Base-by-base conservation (phyloP, 2,329 filamentous ascomycete genomes). In the Pyrenochaeta sp. region DNA sequence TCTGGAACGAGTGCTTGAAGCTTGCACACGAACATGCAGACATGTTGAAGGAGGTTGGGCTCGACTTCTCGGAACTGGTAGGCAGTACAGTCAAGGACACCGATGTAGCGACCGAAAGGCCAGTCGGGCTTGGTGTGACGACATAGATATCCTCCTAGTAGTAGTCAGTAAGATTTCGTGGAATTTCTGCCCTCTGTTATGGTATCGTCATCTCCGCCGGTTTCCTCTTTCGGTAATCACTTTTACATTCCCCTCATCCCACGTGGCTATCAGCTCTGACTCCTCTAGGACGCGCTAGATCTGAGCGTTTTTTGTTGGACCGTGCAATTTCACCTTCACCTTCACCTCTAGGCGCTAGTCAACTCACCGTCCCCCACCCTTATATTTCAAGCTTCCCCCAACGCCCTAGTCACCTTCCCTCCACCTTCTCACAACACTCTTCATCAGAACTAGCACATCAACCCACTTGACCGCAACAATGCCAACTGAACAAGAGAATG, bases 1-100 rank as follows among this genome's bases (percentile, higher is more conserved):
- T 89, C 1, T 96, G 90, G 89, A 82, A 81, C 39, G 82, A 89
- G 62, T 97, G 94, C 72, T 85, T 96, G 76, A 83, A 87, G 29
- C 82, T 88, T 55, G 90, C 93, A 4, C 87, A 84, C 67, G 84
- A 87, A 39, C 92, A 97, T 72, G 90, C 90, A 0, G 80, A 78
- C 45, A 85, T 94, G 77, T 75, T 99, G 45, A 81, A 82, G 5
- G 89, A 95, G 48, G 92, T 96, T 15, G 92, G 92, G 0, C 75
- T 99, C 21, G 93, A 99, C 70, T 97, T 99, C 67, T 83, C 82
- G 42, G 89, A 89, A 55, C 72, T 97, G 42, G 85, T 96, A 10
- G 89, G 88, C 6, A 67, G 48, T 34, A 56, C 54, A 0, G 43
- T 61, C 5, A 46, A 41, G 3, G 60, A 58, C 11, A 47, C 19